Percentiles rank a stretch among this genome's conserved stretches.
These are phyloP conservation scores for Phalaenopsis hybrid DNA, from an alignment of 116 monocot genomes.

Conservation along the genomic window DNA sequence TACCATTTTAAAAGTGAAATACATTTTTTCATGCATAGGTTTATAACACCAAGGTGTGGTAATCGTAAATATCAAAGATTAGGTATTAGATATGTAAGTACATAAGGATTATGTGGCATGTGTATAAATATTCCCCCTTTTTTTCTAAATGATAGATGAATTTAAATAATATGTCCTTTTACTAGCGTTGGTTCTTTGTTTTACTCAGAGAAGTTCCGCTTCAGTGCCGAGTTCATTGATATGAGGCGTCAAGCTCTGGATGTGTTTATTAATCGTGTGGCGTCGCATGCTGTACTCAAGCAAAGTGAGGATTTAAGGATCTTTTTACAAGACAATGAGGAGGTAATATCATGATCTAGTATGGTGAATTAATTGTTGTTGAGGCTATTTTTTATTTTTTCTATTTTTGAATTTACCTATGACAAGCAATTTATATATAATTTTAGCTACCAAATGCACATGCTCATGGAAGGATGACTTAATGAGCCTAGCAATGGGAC, in stretches of 20 bases:
- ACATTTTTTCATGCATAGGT: too few relatives aligned
- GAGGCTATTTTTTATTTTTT: background rate
- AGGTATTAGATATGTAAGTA: too few relatives aligned
- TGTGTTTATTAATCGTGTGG: constrained; percentile 75
- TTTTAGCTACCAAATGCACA: background rate
- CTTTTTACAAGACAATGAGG: constrained; percentile 95
- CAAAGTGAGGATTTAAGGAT: constrained; percentile 80
- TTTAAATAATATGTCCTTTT: background rate
- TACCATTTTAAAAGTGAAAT: too few relatives aligned
- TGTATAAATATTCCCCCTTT: too few relatives aligned
- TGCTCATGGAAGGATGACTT: background rate
- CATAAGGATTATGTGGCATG: too few relatives aligned
- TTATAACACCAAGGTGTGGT: too few relatives aligned
- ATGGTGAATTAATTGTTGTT: background rate
- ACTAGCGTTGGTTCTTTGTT: background rate
- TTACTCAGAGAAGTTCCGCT: constrained; percentile 88
- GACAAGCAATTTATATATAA: background rate
- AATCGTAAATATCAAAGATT: too few relatives aligned
- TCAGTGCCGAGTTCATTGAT: constrained; percentile 95
- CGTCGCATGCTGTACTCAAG: constrained; percentile 79
- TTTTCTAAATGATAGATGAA: background rate
- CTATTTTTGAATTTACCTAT: background rate
- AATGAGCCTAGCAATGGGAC: too few relatives aligned
- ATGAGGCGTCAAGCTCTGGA: constrained; percentile 85
- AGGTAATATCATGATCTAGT: constrained; percentile 40